These are phyloP conservation scores for Flaveria brownii DNA, from an alignment of 129 eudicot genomes.

Conservation along the genomic window DNA sequence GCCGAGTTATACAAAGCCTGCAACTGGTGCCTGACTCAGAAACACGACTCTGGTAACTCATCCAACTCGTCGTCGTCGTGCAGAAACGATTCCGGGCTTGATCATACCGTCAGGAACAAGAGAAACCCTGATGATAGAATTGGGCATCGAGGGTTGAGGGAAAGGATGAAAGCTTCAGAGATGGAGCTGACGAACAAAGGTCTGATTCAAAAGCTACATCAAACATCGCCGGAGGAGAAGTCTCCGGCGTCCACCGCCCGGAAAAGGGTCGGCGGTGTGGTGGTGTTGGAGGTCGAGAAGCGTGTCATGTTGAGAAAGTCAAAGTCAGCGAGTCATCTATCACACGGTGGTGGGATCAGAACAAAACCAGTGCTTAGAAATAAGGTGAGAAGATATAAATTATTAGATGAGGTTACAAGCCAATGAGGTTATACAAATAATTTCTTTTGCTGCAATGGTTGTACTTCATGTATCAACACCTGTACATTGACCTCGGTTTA, in stretches of 20 bases:
- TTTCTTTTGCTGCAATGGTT: neutral
- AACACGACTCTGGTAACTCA: conserved; percentile 34
- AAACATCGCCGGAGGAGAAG: conserved; percentile 31
- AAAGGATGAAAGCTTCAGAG: too few species aligned
- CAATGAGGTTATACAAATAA: conserved; percentile 16
- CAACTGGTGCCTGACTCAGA: conserved; percentile 68
- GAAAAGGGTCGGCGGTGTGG: conserved; percentile 38
- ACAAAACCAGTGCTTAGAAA: conserved; percentile 52
- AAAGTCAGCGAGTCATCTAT: conserved; percentile 45
- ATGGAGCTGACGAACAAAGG: conserved; percentile 7
- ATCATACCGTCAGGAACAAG: conserved; percentile 34
- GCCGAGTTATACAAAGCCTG: conserved; percentile 59
- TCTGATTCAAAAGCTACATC: conserved; percentile 41
- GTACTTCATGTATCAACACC: neutral
- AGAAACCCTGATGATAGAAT: conserved; percentile 24
- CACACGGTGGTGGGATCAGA: conserved; percentile 39
- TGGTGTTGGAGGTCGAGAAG: conserved; percentile 24
- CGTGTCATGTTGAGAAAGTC: conserved; percentile 46
- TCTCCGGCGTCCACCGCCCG: conserved; percentile 42
- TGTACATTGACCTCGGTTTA: neutral
- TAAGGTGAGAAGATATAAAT: conserved; percentile 86
- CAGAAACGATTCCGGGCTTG: conserved; percentile 19
- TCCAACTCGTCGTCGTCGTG: conserved; percentile 27
- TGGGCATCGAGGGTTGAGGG: neutral
- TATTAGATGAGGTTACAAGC: conserved; percentile 72